Base-by-base conservation (phyloP, 805 yeast species). In the Candida michaelii region DNA sequence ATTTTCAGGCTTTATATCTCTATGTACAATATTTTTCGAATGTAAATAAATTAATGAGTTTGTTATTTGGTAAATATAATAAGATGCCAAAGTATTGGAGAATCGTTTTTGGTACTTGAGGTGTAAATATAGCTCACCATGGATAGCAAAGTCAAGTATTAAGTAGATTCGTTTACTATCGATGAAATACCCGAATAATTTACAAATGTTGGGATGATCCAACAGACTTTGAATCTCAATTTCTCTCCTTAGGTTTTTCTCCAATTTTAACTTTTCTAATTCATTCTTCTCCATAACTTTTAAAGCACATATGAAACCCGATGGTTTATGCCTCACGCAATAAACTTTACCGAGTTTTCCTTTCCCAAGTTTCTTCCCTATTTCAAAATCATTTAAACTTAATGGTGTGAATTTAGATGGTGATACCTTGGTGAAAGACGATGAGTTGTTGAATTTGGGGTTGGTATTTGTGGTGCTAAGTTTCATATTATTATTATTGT, bases 1-100 rank as follows among this genome's bases (percentile, higher is more conserved):
- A 54, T 91, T 91, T 59, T 93, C 98, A 0, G 98, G 98, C 62
- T 91, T 91, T 50, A 91, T 79, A 58, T 91, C 99, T 46, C 98
- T 74, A 58, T 91, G 99, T 19, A 91, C 85, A 33, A 93, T 81
- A 50, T 83, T 80, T 53, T 83, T 86, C 27, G 76, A 66, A 62
- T 91, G 98, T 49, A 93, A 68, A 56, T 89, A 87, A 8, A 71
- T 63, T 36, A 91, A 73, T 0, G 96, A 97, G 30, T 76, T 74
- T 0, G 96, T 84, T 62, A 89, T 85, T 59, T 93, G 98, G 49
- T 69, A 81, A 5, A 89, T 81, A 62, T 86, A 91, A 56, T 80
- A 75, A 1, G 93, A 82, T 1, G 97, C 95, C 8, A 77, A 69
- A 10, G 74, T 69, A 52, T 89, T 90, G 49, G 80, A 76, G 53